Evolutionary conservation across 768 basidiomycete species (phyloP), one percentile per base, ranked within the genome.

Genomic region (Leucocoprinus birnbaumii): DNA sequence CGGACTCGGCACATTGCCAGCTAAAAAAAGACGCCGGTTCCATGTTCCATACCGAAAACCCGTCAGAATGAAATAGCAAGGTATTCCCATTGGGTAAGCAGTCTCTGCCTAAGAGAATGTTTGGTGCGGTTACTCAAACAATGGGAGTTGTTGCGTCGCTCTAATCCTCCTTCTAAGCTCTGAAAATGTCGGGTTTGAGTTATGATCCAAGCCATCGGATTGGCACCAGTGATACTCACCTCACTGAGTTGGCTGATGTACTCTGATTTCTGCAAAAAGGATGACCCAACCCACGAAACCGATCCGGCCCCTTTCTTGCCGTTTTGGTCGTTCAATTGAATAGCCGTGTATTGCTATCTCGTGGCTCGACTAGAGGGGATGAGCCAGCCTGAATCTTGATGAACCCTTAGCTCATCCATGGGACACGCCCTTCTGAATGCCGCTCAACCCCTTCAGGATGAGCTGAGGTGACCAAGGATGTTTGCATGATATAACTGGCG

Each of bases 251-350:
- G 22, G 13, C 14, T 22, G 43, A 25, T 46, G 45, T 10, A 25
- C n/a, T 16, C n/a, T 2, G 8, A 46, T 16, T 26, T n/a, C 45
- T 16, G 24, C 45, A 46, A 46, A 46, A 46, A 26, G 45, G 45
- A 24, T 11, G 34, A 18, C 25, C 35, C 48, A 50, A 50, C 22
- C 31, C 48, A 24, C 40, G 25, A 43, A 52, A 52, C 42, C 27
- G 42, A 52, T 35, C 51, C 13, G 42, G 42, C 41, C 51, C 51
- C 51, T 52, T 52, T 52, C 51, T 52, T 52, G 27, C 51, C 51
- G 3, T 44, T 52, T 52, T 44, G 13, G 51, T 52, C n/a, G 24
- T 43, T 31, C 16, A 50, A 44, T 43, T 21, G 42, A 43, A 13
- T 34, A 7, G 18, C 13, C 27, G 31, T 43, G 2, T 19, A 6